Percentiles rank a stretch among this genome's conserved stretches.
Conservation (phyloP, 2,329 filamentous ascomycete species). For the Rachicladosporium sp. region DNA sequence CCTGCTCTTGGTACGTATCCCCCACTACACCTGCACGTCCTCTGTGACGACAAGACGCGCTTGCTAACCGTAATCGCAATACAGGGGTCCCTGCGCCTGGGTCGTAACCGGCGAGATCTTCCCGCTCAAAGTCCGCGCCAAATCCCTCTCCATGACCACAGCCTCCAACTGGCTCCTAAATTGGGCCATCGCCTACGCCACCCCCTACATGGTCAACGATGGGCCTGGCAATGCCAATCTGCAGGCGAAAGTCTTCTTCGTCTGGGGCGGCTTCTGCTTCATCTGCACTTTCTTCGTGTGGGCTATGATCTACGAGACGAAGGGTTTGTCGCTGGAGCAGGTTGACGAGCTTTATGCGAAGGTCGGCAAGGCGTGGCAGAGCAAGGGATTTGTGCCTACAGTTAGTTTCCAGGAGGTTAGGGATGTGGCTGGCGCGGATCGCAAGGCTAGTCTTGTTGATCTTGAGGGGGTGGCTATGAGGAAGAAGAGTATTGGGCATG, state of each 20-base stretch:
- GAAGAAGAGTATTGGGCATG: constrained; percentile 23
- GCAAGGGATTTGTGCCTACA: constrained; percentile 37
- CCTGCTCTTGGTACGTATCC: constrained; percentile 13
- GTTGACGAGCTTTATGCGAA: constrained; percentile 68
- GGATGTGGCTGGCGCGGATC: constrained; percentile 21
- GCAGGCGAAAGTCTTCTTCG: constrained; percentile 45
- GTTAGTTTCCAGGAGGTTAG: constrained; percentile 35
- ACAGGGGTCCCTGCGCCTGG: constrained; percentile 50
- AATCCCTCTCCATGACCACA: constrained; percentile 26
- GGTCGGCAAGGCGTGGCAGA: constrained; percentile 46
- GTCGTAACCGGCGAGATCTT: constrained; percentile 30
- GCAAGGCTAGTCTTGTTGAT: constrained; percentile 20
- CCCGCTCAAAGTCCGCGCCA: constrained; percentile 26
- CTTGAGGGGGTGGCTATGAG: constrained; percentile 21
- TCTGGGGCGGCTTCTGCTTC: constrained; percentile 46
- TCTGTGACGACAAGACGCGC: too few species aligned
- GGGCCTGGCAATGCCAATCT: constrained; percentile 58
- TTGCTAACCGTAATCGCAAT: not conserved
- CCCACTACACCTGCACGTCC: too few species aligned
- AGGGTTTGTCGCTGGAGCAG: constrained; percentile 72
- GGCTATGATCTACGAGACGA: constrained; percentile 62
- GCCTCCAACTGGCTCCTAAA: constrained; percentile 46
- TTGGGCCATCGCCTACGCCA: constrained; percentile 69
- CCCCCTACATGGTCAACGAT: constrained; percentile 54
- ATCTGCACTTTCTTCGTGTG: constrained; percentile 35